These are phyloP conservation scores for Boletus rex-veris DNA, from an alignment of 768 basidiomycete species.

Conservation along the genomic window DNA sequence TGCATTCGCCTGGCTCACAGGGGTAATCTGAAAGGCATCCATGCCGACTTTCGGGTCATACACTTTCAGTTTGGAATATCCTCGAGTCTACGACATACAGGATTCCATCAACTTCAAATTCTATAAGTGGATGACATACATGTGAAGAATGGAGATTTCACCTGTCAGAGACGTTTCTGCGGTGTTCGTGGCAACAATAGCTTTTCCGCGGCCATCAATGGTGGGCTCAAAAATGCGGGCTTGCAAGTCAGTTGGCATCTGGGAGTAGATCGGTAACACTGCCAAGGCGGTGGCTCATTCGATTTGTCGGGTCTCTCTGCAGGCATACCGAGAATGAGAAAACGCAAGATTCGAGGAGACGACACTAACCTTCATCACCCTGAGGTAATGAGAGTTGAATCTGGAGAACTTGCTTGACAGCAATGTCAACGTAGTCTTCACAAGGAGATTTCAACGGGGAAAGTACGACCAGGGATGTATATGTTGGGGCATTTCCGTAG, in stretches of 20 bases:
- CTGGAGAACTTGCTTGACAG: slow-evolving; percentile 96
- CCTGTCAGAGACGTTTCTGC: slow-evolving; percentile 97
- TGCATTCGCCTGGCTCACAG: slow-evolving; percentile 98
- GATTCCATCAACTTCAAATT: slow-evolving; percentile 83
- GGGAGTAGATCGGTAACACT: slow-evolving; percentile 95
- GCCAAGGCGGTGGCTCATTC: slow-evolving; percentile 82
- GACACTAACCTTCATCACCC: slow-evolving; percentile 80
- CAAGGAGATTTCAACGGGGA: slow-evolving; percentile 98
- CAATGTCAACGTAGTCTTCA: slow-evolving; percentile 97
- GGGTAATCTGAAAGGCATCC: slow-evolving; percentile 98
- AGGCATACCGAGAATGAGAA: background rate
- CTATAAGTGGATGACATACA: slow-evolving; percentile 2
- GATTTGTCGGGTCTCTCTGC: slow-evolving; percentile 87
- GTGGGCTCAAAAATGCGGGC: slow-evolving; percentile 98
- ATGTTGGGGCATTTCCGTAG: slow-evolving; percentile 92
- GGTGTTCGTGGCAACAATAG: slow-evolving; percentile 98
- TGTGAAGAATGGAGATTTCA: slow-evolving; percentile 25
- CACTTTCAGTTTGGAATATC: slow-evolving; percentile 95
- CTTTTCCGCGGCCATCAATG: slow-evolving; percentile 89
- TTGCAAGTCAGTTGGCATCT: slow-evolving; percentile 98
- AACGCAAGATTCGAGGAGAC: background rate
- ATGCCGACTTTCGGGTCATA: slow-evolving; percentile 99
- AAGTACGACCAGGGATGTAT: slow-evolving; percentile 95
- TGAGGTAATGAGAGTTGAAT: slow-evolving; percentile 91
- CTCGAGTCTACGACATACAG: slow-evolving; percentile 95